Evolutionary conservation across 345 rosid species (phyloP).

Genomic region (Barbarea vulgaris): DNA sequence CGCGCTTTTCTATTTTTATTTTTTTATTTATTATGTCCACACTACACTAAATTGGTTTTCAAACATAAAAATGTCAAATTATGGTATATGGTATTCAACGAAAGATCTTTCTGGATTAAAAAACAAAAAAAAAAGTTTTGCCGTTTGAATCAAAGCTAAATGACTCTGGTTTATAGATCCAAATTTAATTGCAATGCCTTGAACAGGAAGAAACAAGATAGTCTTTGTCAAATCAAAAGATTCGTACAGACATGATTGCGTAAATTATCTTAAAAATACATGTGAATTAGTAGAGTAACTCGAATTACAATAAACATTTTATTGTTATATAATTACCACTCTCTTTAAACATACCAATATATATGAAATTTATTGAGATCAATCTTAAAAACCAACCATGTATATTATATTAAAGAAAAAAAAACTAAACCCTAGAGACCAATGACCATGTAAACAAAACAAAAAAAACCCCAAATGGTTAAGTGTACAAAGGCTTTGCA

Average conservation of each 20-base stretch:
- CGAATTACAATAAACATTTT: neutral
- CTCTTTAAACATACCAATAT: neutral
- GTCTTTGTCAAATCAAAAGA: neutral
- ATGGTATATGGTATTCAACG: neutral
- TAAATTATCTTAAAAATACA: neutral
- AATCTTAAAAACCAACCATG: neutral
- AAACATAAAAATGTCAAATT: neutral
- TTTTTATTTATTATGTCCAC: no score
- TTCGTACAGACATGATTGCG: neutral
- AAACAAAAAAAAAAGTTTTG: neutral
- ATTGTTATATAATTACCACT: neutral
- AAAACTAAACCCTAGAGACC: constrained; percentile 13
- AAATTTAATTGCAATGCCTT: neutral
- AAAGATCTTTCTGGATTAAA: neutral
- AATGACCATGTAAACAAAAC: constrained; percentile 9
- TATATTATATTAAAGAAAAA: neutral
- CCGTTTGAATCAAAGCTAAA: neutral
- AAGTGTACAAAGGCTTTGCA: constrained; percentile 14
- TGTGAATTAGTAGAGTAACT: neutral
- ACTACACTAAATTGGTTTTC: neutral
- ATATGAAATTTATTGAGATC: neutral
- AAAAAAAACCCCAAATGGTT: neutral
- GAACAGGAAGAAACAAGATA: neutral
- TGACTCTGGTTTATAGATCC: neutral
- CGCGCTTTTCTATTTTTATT: constrained; percentile 16